Conservation (phyloP, 179 eudicot species). For the Silene noctiflora region DNA sequence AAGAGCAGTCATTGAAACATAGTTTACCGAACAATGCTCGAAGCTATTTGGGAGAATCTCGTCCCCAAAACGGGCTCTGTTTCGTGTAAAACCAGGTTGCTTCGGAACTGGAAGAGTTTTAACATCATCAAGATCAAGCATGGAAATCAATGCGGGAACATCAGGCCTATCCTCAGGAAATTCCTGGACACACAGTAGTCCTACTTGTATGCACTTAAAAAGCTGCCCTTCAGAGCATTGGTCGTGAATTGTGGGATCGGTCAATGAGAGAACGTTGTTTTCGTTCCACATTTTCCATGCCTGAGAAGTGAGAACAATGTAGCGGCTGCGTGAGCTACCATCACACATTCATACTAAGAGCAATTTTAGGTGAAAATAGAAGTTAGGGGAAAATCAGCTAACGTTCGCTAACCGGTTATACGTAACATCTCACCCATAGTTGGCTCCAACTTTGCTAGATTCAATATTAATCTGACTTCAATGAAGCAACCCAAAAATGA, state of each 20-base stretch:
- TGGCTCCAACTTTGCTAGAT: too few relatives aligned
- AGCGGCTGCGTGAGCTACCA: too few relatives aligned
- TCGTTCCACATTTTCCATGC: slow-evolving; percentile 48
- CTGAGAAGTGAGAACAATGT: slow-evolving; percentile 20
- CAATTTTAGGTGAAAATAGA: too few relatives aligned
- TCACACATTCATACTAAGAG: too few relatives aligned
- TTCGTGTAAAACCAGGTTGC: slow-evolving; percentile 40
- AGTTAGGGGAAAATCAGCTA: too few relatives aligned
- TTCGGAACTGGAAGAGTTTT: slow-evolving; percentile 36
- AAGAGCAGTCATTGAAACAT: neutral
- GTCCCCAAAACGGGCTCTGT: neutral
- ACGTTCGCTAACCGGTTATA: too few relatives aligned
- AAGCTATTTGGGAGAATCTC: neutral
- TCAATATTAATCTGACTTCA: too few relatives aligned
- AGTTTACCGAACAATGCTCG: neutral
- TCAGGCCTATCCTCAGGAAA: slow-evolving; percentile 49
- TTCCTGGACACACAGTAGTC: slow-evolving; percentile 45
- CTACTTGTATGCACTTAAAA: slow-evolving; percentile 35
- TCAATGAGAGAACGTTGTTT: slow-evolving; percentile 10
- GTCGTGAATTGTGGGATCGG: slow-evolving; percentile 26
- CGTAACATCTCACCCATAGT: too few relatives aligned
- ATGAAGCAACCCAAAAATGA: too few relatives aligned
- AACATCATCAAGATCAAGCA: slow-evolving; percentile 36
- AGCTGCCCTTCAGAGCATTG: slow-evolving; percentile 21
- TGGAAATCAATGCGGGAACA: slow-evolving; percentile 35